Evolutionary conservation across 768 basidiomycete species (phyloP), one percentile per base, ranked within the genome.

Genomic region (Porpolomopsis calyptriformis): DNA sequence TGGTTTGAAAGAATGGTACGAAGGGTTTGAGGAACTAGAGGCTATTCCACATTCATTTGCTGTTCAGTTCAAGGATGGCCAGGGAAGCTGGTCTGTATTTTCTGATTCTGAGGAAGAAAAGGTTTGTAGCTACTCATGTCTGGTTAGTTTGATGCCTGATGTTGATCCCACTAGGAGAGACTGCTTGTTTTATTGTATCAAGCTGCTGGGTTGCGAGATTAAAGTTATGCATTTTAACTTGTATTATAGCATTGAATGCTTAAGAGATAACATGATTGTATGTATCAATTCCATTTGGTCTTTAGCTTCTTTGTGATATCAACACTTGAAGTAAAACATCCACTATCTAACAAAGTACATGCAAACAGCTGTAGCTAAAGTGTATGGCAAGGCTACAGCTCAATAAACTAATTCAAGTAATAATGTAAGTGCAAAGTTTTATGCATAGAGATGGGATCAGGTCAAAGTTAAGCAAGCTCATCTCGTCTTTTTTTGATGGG

Each of bases 11-110:
- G 82, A 83, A 53, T 80, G 78, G 74, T 67, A 74, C 46, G 76
- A 83, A 46, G 81, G 81, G 4, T 80, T 76, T 47, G 81, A 83
- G 47, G 77, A 81, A 38, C 58, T 84, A 26, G 70, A 78, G 55
- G 72, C 80, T 8, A 80, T 84, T 42, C 71, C 77, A 3, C 67
- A 77, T 48, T 80, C 82, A 0, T 82, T 84, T 60, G 82, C 74
- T 2, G 61, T 83, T 22, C 78, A 78, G 49, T 80, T 82, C 56
- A 66, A 64, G 27, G 69, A 73, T 46, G 71, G 59, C 4, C 65
- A 61, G 6, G 64, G 64, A 22, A 59, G 67, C 12, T 82, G 79
- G 78, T 64, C 72, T 33, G 65, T 82, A 64, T 84, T 67, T 48
- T 66, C 77, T 5, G 80, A 82, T 55, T 70, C 71, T 18, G 78